phyloP scores from a whole-genome alignment of 2,329 filamentous ascomycete genomes.

The Alternaria gansuensis region DNA sequence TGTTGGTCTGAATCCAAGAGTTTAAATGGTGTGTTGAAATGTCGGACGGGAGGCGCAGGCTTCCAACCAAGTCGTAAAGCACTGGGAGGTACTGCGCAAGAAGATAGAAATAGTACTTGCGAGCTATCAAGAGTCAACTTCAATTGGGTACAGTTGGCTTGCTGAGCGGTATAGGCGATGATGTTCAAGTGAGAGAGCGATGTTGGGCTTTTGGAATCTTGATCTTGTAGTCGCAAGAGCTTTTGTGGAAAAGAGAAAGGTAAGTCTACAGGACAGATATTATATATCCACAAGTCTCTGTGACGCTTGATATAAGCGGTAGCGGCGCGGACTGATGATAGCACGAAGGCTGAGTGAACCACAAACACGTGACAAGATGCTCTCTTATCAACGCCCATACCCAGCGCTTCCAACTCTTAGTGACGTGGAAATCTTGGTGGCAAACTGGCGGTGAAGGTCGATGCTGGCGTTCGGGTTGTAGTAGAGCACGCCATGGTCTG shows the following conservation, averaged over 20 bases:
- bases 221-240: constrained; percentile 1
- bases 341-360: background rate
- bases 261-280: background rate
- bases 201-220: constrained; percentile 7
- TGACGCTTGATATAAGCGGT: constrained; percentile 11
- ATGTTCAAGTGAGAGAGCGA: constrained; percentile 18
- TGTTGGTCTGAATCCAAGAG: background rate
- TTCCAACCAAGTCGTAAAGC: background rate
- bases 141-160: background rate
- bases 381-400: background rate
- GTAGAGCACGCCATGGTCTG: background rate
- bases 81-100: background rate
- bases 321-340: constrained; percentile 4
- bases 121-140: background rate
- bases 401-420: background rate
- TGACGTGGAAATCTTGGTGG: constrained; percentile 2
- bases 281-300: constrained; percentile 5
- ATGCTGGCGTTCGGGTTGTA: background rate
- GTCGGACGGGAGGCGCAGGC: background rate
- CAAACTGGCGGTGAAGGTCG: constrained; percentile 9
- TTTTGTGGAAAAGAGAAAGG: background rate
- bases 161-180: constrained; percentile 1
- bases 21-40: background rate
- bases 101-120: background rate
- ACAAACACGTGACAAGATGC: constrained; percentile 2